Conservation (phyloP, 495 filamentous ascomycete species). For the Hypoxylon intermedium region DNA sequence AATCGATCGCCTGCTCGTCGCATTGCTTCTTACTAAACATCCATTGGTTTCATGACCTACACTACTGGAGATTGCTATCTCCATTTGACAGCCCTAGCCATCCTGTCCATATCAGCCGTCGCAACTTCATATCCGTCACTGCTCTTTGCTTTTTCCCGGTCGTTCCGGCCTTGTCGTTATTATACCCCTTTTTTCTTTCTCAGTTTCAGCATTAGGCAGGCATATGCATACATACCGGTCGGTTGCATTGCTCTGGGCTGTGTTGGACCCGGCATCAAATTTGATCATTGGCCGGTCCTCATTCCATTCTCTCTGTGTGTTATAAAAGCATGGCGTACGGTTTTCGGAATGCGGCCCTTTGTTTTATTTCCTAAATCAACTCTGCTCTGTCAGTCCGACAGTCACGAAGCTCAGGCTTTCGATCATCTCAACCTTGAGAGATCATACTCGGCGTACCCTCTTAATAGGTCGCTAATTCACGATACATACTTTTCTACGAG, state of each 20-base stretch:
- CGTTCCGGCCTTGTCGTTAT: constrained; percentile 18
- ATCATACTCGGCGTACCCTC: constrained; percentile 8
- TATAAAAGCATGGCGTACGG: constrained; percentile 41
- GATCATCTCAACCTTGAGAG: constrained; percentile 2
- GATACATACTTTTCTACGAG: constrained; percentile 30
- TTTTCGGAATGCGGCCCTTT: constrained; percentile 7
- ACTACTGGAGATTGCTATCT: constrained; percentile 7
- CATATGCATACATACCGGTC: constrained; percentile 40
- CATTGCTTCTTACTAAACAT: constrained; percentile 72
- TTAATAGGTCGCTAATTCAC: constrained; percentile 6
- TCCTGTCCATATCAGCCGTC: not conserved
- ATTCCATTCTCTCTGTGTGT: constrained; percentile 19
- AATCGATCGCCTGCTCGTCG: constrained; percentile 67
- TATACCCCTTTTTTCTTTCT: constrained; percentile 32
- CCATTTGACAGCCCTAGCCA: not conserved
- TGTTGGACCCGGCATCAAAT: constrained; percentile 41
- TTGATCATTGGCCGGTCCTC: constrained; percentile 20
- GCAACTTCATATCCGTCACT: constrained; percentile 5
- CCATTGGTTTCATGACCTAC: not conserved
- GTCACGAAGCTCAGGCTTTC: constrained; percentile 15
- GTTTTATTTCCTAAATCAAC: constrained; percentile 6
- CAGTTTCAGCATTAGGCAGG: constrained; percentile 42
- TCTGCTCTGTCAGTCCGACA: constrained; percentile 6
- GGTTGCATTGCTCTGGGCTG: constrained; percentile 40
- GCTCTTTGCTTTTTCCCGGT: constrained; percentile 20